Base-by-base conservation (phyloP, 1,284 basidiomycete genomes). In the Cryptococcus deneoformans region DNA sequence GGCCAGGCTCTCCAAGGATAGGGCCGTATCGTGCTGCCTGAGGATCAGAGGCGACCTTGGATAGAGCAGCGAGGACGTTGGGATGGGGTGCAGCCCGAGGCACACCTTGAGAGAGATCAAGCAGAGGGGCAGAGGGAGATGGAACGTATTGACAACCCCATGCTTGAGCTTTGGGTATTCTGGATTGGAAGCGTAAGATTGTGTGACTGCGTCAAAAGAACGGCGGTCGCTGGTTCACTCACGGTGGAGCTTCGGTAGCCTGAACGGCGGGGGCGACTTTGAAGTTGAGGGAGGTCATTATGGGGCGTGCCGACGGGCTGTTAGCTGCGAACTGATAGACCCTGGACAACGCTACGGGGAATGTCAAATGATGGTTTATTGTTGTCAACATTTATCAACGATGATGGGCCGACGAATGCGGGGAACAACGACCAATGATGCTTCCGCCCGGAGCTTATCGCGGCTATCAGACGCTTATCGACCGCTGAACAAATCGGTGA, bases 91-190 rank as follows among this genome's bases (percentile, higher is more conserved):
- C 83, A 1, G 79, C 79, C 2, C 86, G 86, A 0, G 89, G 90
- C 0, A 86, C 85, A 46, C 78, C 78, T 73, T 90, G 89, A 0
- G 87, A 86, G 79, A 92, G 86, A 70, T 90, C 86, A 6, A 91
- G 80, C 0, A 90, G 76, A 0, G 85, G 86, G 0, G 59, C 42
- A 12, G 53, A 44, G 75, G 79, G 16, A 60, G 72, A 10, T 71
- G 72, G 16, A 14, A 52, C 36, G 75, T 86, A 89, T 7, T 72
- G 64, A 16, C 11, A 12, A 0, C 81, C 85, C 88, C 88, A 90
- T 73, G 80, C 79, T 59, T 85, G 83, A 11, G 87, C 88, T 52
- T 82, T 81, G 0, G 87, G 85, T 54, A 90, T 88, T 1, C 87
- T 88, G 63, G 1, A n/a, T 16, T 34, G 3, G 39, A 47, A 10